Conservation (phyloP, 352 stramenopile genomes). For the Aphanomyces cochlioides region DNA sequence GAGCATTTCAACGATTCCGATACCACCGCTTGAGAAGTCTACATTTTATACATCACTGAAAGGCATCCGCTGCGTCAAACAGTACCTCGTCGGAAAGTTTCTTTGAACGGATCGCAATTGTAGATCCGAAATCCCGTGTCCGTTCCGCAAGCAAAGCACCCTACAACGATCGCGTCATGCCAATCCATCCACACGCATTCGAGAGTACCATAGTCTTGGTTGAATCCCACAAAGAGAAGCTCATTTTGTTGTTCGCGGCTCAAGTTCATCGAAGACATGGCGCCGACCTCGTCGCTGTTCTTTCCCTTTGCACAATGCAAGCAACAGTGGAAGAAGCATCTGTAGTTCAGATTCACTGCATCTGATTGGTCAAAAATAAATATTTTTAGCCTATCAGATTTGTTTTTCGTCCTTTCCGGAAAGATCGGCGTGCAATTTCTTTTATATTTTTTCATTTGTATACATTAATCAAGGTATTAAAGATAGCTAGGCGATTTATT, state of each 20-base stretch:
- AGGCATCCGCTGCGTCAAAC: not conserved
- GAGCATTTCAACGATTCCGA: slow-evolving; percentile 99
- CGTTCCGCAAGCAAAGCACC: slow-evolving; percentile 93
- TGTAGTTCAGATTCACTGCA: not conserved
- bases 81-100: slow-evolving; percentile 93
- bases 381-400: not conserved
- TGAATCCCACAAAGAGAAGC: slow-evolving; percentile 93
- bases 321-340: slow-evolving; percentile 20
- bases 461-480: not conserved
- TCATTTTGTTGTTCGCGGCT: slow-evolving; percentile 88
- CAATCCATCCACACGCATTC: slow-evolving; percentile 17
- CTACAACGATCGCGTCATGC: slow-evolving; percentile 36
- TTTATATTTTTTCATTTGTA: not conserved
- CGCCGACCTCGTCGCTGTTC: slow-evolving; percentile 11
- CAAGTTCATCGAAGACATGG: slow-evolving; percentile 63
- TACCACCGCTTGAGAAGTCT: slow-evolving; percentile 93
- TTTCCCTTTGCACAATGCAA: slow-evolving; percentile 20
- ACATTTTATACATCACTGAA: not conserved
- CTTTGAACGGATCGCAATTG: slow-evolving; percentile 97
- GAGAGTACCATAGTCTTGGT: slow-evolving; percentile 86
- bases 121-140: slow-evolving; percentile 98
- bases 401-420: not conserved
- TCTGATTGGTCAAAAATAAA: slow-evolving; percentile 25
- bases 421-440: slow-evolving; percentile 1
- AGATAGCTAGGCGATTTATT: not conserved